A percentile compares a stretch with the other conserved stretches of the same genome.
These are phyloP conservation scores for Chytriomyces hyalinus DNA, from an alignment of 192 early-diverging fungal species.

Conservation along the genomic window DNA sequence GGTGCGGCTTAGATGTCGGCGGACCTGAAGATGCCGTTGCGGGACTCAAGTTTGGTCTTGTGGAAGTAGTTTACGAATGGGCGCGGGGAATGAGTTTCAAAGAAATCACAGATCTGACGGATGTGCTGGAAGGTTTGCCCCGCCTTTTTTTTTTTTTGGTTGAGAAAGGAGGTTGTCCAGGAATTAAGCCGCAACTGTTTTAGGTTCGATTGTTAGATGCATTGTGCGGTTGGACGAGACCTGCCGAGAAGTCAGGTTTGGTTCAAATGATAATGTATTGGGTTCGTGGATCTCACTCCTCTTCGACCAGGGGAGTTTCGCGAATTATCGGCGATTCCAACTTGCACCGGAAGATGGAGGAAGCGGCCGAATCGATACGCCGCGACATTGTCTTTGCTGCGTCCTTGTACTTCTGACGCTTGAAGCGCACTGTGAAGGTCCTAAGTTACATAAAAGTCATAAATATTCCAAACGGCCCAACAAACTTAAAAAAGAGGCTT, in stretches of 20 bases:
- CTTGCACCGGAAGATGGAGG: slow-evolving; percentile 91
- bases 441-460: neutral
- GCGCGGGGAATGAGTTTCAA: slow-evolving; percentile 90
- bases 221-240: slow-evolving; percentile 94
- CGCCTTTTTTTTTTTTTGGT: no score
- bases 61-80: slow-evolving; percentile 99
- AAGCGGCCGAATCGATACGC: slow-evolving; percentile 82
- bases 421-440: neutral
- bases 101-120: slow-evolving; percentile 89
- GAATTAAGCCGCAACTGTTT: no score
- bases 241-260: slow-evolving; percentile 75
- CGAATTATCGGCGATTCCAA: slow-evolving; percentile 87
- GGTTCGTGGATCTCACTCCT: no score
- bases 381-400: slow-evolving; percentile 97
- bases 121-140: slow-evolving; percentile 81
- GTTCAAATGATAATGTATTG: no score
- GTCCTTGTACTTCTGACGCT: slow-evolving; percentile 71
- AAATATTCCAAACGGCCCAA: no score
- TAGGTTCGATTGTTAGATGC: slow-evolving; percentile 89
- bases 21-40: slow-evolving; percentile 45
- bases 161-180: no score
- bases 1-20: slow-evolving; percentile 66
- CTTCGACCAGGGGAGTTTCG: slow-evolving; percentile 63
- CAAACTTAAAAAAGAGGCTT: no score
- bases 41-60: slow-evolving; percentile 79